phyloP scores from a whole-genome alignment of 306 rosid species.

The Acacia crassicarpa region DNA sequence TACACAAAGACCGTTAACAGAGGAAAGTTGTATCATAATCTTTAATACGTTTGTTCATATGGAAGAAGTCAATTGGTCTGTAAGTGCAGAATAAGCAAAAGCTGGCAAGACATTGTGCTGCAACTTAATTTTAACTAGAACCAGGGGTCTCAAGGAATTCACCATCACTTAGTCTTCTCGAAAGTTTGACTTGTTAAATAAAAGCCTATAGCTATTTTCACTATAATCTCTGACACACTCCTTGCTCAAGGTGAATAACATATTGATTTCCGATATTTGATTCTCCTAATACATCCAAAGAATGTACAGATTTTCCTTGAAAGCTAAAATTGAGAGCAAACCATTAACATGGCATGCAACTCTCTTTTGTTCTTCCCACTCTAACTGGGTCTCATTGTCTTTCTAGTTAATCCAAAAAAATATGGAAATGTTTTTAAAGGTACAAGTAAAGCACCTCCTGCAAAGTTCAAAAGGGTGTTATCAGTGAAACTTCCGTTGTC shows the following conservation, averaged over 20 bases:
- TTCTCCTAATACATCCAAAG: neutral
- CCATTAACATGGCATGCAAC: neutral
- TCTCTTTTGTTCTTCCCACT: slow-evolving; percentile 7
- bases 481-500: slow-evolving; percentile 30
- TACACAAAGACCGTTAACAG: neutral
- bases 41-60: neutral
- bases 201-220: neutral
- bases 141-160: neutral
- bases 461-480: slow-evolving; percentile 30
- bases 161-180: neutral
- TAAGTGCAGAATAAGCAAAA: neutral
- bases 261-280: neutral
- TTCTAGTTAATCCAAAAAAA: neutral
- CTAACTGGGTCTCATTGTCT: neutral
- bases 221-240: neutral
- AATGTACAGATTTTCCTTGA: neutral
- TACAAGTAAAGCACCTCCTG: slow-evolving; percentile 43
- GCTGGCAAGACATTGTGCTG: neutral
- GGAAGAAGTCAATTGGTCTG: neutral
- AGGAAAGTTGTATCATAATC: neutral
- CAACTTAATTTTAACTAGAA: neutral
- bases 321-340: neutral
- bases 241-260: slow-evolving; percentile 18
- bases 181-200: neutral
- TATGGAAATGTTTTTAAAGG: slow-evolving; percentile 32